phyloP scores from a whole-genome alignment of 1,284 basidiomycete species.

The Ganoderma meredithae region DNA sequence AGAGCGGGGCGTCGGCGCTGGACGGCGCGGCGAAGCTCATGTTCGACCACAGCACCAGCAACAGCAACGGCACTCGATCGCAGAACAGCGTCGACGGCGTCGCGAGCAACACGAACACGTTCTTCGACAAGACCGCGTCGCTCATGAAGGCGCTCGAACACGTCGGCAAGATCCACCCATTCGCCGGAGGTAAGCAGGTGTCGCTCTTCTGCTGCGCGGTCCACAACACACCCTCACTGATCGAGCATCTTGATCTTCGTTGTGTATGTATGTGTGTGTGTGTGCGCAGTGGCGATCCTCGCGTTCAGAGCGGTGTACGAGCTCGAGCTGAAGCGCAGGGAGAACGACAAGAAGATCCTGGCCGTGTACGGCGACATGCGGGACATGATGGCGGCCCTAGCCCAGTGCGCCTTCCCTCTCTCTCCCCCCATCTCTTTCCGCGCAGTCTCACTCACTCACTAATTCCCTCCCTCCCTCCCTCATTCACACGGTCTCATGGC shows the following conservation, averaged over 20 bases:
- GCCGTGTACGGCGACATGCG: constrained; percentile 13
- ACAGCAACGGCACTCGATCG: not conserved
- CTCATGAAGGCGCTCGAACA: constrained; percentile 38
- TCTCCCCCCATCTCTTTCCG: no score
- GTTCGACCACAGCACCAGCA: not conserved
- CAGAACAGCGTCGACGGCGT: constrained; percentile 7
- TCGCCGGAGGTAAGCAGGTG: constrained; percentile 32
- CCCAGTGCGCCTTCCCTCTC: constrained; percentile 43
- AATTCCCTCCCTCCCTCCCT: no score
- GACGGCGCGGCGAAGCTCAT: constrained; percentile 7
- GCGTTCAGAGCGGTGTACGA: constrained; percentile 52
- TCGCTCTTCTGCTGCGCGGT: no score
- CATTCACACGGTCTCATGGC: not conserved
- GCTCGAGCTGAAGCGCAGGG: constrained; percentile 48
- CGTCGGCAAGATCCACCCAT: constrained; percentile 38
- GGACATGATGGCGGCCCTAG: constrained; percentile 49
- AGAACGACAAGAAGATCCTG: constrained; percentile 53
- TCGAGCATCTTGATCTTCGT: no score
- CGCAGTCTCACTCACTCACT: no score
- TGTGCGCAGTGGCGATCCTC: constrained; percentile 47
- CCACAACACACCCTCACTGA: no score
- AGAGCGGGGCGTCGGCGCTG: not conserved
- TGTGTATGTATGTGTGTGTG: no score
- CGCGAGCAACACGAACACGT: constrained; percentile 12
- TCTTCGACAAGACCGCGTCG: constrained; percentile 17